These are phyloP conservation scores for Stephania cephalantha DNA, from an alignment of 164 flowering plant species.

Conservation along the genomic window DNA sequence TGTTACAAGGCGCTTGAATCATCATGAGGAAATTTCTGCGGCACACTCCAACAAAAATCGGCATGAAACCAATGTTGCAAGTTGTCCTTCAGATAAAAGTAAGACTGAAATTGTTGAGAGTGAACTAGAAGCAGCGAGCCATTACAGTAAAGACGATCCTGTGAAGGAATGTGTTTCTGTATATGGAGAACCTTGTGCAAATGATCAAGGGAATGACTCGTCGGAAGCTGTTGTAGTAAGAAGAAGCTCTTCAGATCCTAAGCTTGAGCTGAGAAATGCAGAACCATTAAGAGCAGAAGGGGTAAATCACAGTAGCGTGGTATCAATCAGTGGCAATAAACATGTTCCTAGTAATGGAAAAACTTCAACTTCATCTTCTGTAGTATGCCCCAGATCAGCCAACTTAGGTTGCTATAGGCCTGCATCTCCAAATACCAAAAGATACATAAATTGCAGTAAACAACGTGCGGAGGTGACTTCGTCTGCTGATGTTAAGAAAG, in stretches of 20 bases:
- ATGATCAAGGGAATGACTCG: constrained; percentile 23
- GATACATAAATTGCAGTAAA: constrained; percentile 23
- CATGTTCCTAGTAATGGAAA: constrained; percentile 34
- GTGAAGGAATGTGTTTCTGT: constrained; percentile 18
- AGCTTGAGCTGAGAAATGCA: constrained; percentile 21
- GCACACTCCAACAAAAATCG: constrained; percentile 24
- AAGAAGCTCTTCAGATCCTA: constrained; percentile 34
- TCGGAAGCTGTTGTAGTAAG: constrained; percentile 23
- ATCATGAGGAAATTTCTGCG: constrained; percentile 17
- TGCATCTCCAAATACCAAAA: constrained; percentile 25
- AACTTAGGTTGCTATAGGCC: constrained; percentile 23
- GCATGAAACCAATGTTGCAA: constrained; percentile 15
- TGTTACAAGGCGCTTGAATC: constrained; percentile 7
- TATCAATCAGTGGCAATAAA: constrained; percentile 35
- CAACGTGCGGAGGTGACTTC: constrained; percentile 27
- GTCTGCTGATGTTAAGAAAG: constrained; percentile 33
- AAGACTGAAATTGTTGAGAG: constrained; percentile 26
- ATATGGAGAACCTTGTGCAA: constrained; percentile 21
- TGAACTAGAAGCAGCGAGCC: constrained; percentile 24
- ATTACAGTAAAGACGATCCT: constrained; percentile 16
- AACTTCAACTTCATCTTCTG: constrained; percentile 28
- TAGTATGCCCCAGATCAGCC: constrained; percentile 29
- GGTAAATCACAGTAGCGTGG: constrained; percentile 16
- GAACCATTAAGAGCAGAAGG: constrained; percentile 27
- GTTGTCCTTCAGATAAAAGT: constrained; percentile 21